Base-by-base conservation (phyloP, 2,329 filamentous ascomycete genomes). In the Botrytis cinerea region DNA sequence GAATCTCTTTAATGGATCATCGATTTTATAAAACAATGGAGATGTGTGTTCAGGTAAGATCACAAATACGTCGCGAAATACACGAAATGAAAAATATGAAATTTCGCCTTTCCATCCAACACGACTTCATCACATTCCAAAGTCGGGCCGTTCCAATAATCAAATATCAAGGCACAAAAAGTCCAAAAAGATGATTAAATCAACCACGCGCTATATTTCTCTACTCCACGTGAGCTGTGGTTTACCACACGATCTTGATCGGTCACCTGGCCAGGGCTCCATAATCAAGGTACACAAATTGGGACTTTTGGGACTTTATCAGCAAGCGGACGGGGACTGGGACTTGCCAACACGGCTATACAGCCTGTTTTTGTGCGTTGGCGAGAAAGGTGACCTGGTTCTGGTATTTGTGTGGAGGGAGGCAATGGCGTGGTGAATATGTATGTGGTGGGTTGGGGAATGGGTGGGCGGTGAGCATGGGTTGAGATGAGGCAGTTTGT, bases 281-380 rank as follows among this genome's bases (percentile, higher is more conserved):
- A 4, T 1, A 0, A 0, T 32, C n/a, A 57, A 28, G n/a, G 51
- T 57, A 57, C n/a, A 18, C 3, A 57, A 48, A 10, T 48, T 25
- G 46, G 46, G 46, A 48, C 46, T 48, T 48, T 48, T 20, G 43
- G 43, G 16, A 20, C 43, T 45, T 20, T 45, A 45, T 48, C 7
- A 22, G 22, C 20, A 14, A 38, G 38, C 38, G 25, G n/a, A 57
- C 51, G 7, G 43, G 43, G 43, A 45, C 43, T 45, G 14, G 51
- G 51, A 57, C n/a, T 28, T 57, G n/a, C 51, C 51, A 57, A 57
- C 51, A 28, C 51, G 51, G 51, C 51, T 57, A 57, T 57, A 57
- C 51, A 28, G 51, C n/a, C 51, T 38, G n/a, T 3, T 57, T 57
- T 57, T 28, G 14, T 57, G 51, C 28, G 51, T 57, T 57, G 51